A percentile compares a stretch with the other conserved stretches of the same genome.
Conservation (phyloP, 495 filamentous ascomycete genomes). For the Penicillium riverlandense region DNA sequence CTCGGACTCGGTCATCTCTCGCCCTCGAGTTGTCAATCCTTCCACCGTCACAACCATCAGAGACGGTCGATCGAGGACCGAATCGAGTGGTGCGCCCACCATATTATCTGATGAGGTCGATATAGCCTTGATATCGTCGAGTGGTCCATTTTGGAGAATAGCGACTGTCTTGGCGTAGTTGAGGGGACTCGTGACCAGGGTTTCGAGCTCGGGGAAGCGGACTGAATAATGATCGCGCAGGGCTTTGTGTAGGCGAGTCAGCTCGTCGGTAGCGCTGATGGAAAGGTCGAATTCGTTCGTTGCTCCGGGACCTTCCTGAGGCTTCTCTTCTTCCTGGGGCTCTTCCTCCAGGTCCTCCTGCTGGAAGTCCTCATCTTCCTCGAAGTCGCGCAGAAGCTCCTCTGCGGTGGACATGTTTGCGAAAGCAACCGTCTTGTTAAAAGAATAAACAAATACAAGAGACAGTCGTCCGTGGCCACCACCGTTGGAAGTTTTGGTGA, state of each 20-base stretch:
- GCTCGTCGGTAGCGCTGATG: conserved; percentile 83
- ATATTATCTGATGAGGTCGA: conserved; percentile 65
- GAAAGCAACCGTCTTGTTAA: not conserved
- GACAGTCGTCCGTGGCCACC: conserved; percentile 1
- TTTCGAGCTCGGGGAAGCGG: conserved; percentile 94
- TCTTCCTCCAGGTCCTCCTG: conserved; percentile 18
- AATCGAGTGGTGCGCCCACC: conserved; percentile 64
- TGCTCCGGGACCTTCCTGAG: conserved; percentile 15
- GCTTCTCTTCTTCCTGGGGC: conserved; percentile 18
- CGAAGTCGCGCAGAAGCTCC: conserved; percentile 40
- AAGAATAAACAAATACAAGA: not conserved
- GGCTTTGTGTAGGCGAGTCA: conserved; percentile 89
- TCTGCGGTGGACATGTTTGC: conserved; percentile 37
- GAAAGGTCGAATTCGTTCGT: conserved; percentile 92
- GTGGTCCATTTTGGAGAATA: conserved; percentile 85
- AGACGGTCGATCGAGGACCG: conserved; percentile 77
- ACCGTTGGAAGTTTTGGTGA: conserved; percentile 2
- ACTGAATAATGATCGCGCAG: conserved; percentile 92
- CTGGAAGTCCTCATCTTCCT: conserved; percentile 30
- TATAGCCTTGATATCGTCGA: conserved; percentile 79
- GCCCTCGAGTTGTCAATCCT: conserved; percentile 80
- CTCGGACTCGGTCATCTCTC: conserved; percentile 65
- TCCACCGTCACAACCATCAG: conserved; percentile 96
- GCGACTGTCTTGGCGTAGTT: conserved; percentile 95
- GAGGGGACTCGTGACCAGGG: conserved; percentile 80